Conservation (phyloP, 331 rosid genomes). For the Arachis monticola region DNA sequence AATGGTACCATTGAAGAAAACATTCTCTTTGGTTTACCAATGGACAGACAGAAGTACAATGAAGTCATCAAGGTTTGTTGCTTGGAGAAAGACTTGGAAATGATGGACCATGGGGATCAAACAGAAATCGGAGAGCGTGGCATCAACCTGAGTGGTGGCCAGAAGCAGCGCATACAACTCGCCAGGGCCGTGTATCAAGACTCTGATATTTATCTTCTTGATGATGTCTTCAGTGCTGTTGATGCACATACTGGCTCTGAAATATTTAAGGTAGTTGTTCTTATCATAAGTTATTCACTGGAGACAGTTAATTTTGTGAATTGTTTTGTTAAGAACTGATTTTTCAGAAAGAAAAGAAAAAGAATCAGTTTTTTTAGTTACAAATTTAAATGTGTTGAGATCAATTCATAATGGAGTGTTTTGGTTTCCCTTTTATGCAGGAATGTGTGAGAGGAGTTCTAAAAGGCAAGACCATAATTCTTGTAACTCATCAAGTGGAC, state of each 20-base stretch:
- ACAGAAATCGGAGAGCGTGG: conserved; percentile 98
- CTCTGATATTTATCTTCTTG: conserved; percentile 84
- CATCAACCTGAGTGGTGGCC: conserved; percentile 94
- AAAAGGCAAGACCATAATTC: conserved; percentile 75
- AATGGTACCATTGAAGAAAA: conserved; percentile 90
- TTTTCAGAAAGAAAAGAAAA: too few species aligned
- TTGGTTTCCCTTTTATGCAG: conserved; percentile 45
- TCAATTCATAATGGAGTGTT: conserved; percentile 1
- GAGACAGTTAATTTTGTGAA: conserved; percentile 13
- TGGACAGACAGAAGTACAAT: conserved; percentile 67
- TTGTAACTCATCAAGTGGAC: conserved; percentile 94
- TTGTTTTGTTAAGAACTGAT: background rate
- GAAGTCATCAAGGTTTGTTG: conserved; percentile 78
- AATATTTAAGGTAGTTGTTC: conserved; percentile 70
- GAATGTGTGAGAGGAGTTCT: conserved; percentile 84
- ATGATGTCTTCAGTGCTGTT: conserved; percentile 92
- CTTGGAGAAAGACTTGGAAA: conserved; percentile 86
- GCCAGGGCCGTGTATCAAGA: conserved; percentile 94
- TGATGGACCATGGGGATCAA: conserved; percentile 93
- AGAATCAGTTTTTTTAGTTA: background rate
- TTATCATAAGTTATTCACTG: background rate
- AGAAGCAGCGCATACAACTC: conserved; percentile 92
- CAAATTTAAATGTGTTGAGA: background rate
- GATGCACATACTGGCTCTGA: conserved; percentile 97
- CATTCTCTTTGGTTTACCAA: conserved; percentile 65